Base-by-base conservation (phyloP, 805 yeast species). In the Nakazawaea sp. region DNA sequence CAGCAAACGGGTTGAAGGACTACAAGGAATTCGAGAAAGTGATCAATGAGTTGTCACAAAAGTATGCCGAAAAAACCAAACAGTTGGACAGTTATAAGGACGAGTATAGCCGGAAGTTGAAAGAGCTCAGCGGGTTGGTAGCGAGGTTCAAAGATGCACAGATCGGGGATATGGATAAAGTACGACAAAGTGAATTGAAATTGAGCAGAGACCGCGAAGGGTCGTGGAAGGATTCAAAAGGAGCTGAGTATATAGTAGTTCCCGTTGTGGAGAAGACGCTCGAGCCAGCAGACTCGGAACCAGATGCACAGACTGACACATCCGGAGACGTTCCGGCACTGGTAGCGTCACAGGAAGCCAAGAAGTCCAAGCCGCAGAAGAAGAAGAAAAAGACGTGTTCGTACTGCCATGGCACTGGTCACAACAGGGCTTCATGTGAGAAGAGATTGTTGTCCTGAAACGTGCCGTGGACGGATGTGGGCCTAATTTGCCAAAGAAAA, bases 361-460 rank as follows among this genome's bases (percentile, higher is more conserved):
- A 8, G 29, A 27, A 12, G 15, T 12, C 11, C 11, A 36, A 42
- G n/a, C n/a, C n/a, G 27, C 17, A 33, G 9, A 44, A 43, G 35
- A 43, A 43, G 24, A 56, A 53, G 38, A 57, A 51, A 32, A 41
- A 48, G 12, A 46, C 50, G 1, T 61, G 66, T 37, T 61, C 66
- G 3, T 52, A 55, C 35, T 61, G 66, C 35, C 32, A 39, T 3
- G 45, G 53, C 36, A 36, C 43, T 16, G 66, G 65, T 8, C 66
- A 61, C 42, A 58, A 50, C 40, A 42, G 64, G 32, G 54, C 66
- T 21, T 52, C 45, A 33, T 61, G 66, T 41, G 61, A 59, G 5
- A 41, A 23, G 25, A 8, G 25, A 23, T 8, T 23, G n/a, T n/a
- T n/a, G n/a, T n/a, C n/a, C n/a, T n/a, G n/a, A n/a, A n/a, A n/a